Percentiles rank a stretch among this genome's conserved stretches.
These are phyloP conservation scores for Penicillium sp. DNA, from an alignment of 2,329 filamentous ascomycete genomes.

Conservation along the genomic window DNA sequence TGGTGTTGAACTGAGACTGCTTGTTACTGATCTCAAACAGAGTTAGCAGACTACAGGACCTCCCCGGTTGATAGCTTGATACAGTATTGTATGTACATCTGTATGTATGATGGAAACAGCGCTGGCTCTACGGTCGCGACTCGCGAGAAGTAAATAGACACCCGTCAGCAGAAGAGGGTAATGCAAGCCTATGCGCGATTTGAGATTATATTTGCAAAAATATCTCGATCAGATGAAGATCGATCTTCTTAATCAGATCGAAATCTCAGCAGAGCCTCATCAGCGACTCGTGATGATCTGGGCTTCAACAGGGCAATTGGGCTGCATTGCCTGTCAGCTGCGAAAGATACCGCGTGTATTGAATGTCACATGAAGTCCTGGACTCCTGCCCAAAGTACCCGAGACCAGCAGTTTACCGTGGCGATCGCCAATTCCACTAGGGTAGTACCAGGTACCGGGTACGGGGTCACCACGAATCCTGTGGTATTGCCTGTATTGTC, in stretches of 20 bases:
- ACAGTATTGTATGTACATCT: background rate
- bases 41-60: background rate
- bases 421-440: background rate
- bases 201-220: background rate
- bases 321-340: background rate
- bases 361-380: background rate
- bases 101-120: background rate
- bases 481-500: background rate
- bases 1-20: background rate
- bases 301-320: background rate
- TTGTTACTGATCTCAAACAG: background rate
- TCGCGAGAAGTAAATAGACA: constrained; percentile 1
- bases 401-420: background rate
- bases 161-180: background rate
- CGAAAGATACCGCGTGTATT: background rate
- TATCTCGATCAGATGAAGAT: background rate
- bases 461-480: background rate
- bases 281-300: background rate
- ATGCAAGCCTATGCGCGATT: background rate
- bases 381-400: constrained; percentile 1
- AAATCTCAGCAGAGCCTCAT: constrained; percentile 2
- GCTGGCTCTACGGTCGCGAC: background rate
- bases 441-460: background rate
- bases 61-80: background rate
- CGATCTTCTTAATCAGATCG: background rate